phyloP scores from a whole-genome alignment of 331 rosid genomes.

The Prunus yedoensis region DNA sequence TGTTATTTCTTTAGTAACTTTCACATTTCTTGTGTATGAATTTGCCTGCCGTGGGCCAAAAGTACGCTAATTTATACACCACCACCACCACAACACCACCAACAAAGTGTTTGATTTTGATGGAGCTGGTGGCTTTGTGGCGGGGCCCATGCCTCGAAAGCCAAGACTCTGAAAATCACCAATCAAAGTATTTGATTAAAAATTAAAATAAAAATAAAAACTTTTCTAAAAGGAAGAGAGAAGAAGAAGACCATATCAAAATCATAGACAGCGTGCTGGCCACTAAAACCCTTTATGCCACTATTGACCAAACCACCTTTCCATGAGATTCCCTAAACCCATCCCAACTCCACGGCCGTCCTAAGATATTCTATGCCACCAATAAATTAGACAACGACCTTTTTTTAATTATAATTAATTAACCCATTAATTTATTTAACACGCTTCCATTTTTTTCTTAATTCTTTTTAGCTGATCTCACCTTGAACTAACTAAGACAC shows the following conservation, averaged over 20 bases:
- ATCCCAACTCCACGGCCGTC: slow-evolving; percentile 65
- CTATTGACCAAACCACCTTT: slow-evolving; percentile 53
- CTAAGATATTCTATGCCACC: slow-evolving; percentile 70
- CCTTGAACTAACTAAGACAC: slow-evolving; percentile 20
- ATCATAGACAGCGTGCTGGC: slow-evolving; percentile 58
- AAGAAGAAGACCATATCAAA: slow-evolving; percentile 38
- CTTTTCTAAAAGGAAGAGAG: slow-evolving; percentile 34
- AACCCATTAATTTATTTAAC: slow-evolving; percentile 6
- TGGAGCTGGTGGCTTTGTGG: slow-evolving; percentile 30
- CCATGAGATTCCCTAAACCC: slow-evolving; percentile 54
- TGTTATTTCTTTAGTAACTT: slow-evolving; percentile 28
- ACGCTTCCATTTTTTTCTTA: slow-evolving; percentile 7
- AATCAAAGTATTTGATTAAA: slow-evolving; percentile 12
- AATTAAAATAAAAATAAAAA: not conserved
- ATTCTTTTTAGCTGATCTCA: slow-evolving; percentile 43
- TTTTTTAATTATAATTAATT: slow-evolving; percentile 10
- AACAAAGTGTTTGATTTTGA: slow-evolving; percentile 30
- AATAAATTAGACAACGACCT: slow-evolving; percentile 42
- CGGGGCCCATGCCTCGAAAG: slow-evolving; percentile 28
- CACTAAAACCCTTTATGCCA: slow-evolving; percentile 58
- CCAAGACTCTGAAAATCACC: not conserved
- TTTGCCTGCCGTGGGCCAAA: slow-evolving; percentile 45
- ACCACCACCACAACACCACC: slow-evolving; percentile 11
- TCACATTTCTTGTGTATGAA: not conserved
- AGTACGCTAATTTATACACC: slow-evolving; percentile 15